Base-by-base conservation (phyloP, 345 rosid genomes). In the Eucalyptus grandis region DNA sequence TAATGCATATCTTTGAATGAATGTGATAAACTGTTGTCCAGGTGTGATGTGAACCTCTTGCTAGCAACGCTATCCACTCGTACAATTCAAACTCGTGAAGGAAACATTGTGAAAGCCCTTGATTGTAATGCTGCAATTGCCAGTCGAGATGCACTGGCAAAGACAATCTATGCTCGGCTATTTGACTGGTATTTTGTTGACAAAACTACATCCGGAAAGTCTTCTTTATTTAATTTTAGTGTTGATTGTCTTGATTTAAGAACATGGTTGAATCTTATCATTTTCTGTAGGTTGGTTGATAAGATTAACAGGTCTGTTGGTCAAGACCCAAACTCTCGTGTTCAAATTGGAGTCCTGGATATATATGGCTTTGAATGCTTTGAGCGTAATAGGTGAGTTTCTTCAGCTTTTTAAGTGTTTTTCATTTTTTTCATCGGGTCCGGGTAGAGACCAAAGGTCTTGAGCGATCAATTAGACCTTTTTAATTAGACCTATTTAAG, bases 331-430 rank as follows among this genome's bases (percentile, higher is more conserved):
- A 90, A 94, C 87, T 97, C 99, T 30, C 90, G 86, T 91, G 89
- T 94, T 37, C 98, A 95, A 93, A 96, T 98, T 91, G 99, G 99
- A 89, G 98, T 98, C 87, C 92, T 98, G 92, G 99, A 98, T 94
- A 98, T 98, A 90, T 98, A 98, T 91, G 99, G 99, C 87, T 98
- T 98, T 93, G 99, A 98, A 90, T 96, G 99, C 94, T 98, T 98
- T 88, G 95, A 94, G 89, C 91, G 93, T 92, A 98, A 98, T 89
- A 98, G 99, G 99, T 98, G 90, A 88, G 34, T 34, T 77, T 77
- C 85, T 77, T 77, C 83, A 72, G 46, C 83, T 72, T 77, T 77
- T 11, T 40, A 37, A 40, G 85, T 40, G 85, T 77, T 77, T 37
- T 77, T 34, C 6, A 40, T 40, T 40, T 40, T 40, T 40, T 40